phyloP scores from a whole-genome alignment of 805 yeast genomes.

The Candida chilensis region DNA sequence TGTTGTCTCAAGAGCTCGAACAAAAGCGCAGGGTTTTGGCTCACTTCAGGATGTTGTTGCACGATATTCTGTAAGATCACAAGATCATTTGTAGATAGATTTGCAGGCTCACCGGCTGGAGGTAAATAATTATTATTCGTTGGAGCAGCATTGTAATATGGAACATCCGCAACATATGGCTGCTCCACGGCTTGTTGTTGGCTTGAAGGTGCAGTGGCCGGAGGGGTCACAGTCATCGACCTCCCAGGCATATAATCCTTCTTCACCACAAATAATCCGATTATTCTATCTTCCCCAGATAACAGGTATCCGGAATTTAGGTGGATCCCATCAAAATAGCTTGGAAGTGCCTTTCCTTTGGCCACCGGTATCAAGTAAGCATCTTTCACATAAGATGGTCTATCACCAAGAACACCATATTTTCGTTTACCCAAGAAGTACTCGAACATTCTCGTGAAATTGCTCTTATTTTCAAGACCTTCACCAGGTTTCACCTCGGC shows the following conservation, averaged over 20 bases:
- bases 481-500: conserved; percentile 27
- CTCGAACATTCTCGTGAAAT: conserved; percentile 24
- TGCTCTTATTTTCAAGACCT: conserved; percentile 11
- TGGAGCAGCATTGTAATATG: neutral
- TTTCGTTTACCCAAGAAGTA: conserved; percentile 37
- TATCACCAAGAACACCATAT: conserved; percentile 51
- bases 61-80: neutral
- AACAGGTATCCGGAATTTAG: too few relatives aligned
- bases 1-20: conserved; percentile 1
- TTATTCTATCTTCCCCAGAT: neutral
- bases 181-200: neutral
- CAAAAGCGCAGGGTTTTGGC: neutral
- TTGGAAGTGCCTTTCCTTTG: neutral
- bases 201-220: too few relatives aligned
- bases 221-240: too few relatives aligned
- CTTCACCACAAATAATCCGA: conserved; percentile 1
- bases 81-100: neutral
- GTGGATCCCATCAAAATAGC: too few relatives aligned
- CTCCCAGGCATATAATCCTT: too few relatives aligned
- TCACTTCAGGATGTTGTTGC: conserved; percentile 1
- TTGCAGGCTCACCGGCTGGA: neutral
- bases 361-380: conserved; percentile 43
- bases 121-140: neutral
- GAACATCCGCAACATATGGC: neutral
- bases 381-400: conserved; percentile 48